Conservation (phyloP, 495 filamentous ascomycete genomes). For the Podospora appendiculata region DNA sequence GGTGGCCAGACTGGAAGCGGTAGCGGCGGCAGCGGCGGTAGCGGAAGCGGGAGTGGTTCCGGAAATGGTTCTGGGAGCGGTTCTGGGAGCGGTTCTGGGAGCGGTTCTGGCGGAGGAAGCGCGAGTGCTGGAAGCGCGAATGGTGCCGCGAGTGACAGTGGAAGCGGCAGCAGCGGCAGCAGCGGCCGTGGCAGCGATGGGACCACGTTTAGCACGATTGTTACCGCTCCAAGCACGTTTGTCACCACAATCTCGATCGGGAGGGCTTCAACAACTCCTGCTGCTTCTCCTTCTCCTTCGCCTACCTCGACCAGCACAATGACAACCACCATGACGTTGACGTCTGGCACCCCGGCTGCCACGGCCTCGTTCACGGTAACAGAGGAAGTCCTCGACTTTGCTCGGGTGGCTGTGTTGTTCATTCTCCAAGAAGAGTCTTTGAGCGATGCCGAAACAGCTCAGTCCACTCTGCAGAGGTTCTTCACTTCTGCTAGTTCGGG, state of each 20-base stretch:
- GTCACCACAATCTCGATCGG: neutral
- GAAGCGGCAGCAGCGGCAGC: no score
- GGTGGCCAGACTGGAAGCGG: no score
- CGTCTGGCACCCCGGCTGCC: constrained; percentile 17
- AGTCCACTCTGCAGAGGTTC: constrained; percentile 46
- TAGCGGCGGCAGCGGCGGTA: no score
- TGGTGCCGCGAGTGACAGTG: no score
- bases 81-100: no score
- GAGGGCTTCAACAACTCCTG: constrained; percentile 2
- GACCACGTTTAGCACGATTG: constrained; percentile 22
- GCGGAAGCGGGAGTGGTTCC: no score
- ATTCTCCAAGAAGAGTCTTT: constrained; percentile 51
- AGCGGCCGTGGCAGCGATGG: no score
- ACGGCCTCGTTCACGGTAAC: constrained; percentile 29
- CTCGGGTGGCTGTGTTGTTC: constrained; percentile 54
- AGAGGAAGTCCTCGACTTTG: constrained; percentile 55
- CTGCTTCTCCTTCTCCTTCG: neutral
- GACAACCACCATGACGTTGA: constrained; percentile 19
- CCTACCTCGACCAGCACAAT: constrained; percentile 17
- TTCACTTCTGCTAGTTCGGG: constrained; percentile 31
- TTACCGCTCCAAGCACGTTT: constrained; percentile 15
- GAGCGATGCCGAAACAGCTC: constrained; percentile 46
- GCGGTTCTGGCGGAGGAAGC: no score
- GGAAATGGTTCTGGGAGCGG: no score
- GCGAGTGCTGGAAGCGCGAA: no score